Evolutionary conservation across 2,329 filamentous ascomycete species (phyloP).

Genomic region (Cadophora luteo-olivacea): DNA sequence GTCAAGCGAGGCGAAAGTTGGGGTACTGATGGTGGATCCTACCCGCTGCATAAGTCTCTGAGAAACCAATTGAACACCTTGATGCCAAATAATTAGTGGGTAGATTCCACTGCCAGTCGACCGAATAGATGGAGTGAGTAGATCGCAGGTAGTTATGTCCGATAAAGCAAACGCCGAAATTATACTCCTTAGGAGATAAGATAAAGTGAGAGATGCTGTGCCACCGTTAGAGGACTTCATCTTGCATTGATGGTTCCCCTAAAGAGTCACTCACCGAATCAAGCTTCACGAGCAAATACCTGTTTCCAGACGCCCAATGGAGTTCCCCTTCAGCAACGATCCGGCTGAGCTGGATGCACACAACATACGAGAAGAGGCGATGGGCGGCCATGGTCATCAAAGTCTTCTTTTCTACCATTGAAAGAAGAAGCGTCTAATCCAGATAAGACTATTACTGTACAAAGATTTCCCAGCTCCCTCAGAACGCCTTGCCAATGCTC

Average conservation of each 20-base stretch:
- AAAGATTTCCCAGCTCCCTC: constrained; percentile 18
- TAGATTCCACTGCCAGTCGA: too few relatives aligned
- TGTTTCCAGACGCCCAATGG: not conserved
- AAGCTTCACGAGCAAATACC: too few relatives aligned
- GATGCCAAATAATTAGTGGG: too few relatives aligned
- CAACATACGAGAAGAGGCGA: not conserved
- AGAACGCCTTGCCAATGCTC: constrained; percentile 35
- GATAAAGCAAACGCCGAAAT: not conserved
- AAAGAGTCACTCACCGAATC: not conserved
- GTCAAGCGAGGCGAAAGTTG: too few relatives aligned
- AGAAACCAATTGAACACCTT: too few relatives aligned
- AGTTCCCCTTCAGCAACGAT: not conserved
- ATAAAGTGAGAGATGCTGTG: not conserved
- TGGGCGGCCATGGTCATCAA: constrained; percentile 1
- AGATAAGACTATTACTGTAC: constrained; percentile 21
- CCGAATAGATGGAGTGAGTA: too few relatives aligned
- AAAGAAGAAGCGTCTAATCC: not conserved
- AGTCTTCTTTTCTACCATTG: constrained; percentile 9
- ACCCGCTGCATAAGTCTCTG: too few relatives aligned
- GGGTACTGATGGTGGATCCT: too few relatives aligned
- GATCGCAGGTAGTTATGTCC: too few relatives aligned
- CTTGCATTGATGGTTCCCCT: not conserved
- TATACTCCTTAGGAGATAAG: not conserved
- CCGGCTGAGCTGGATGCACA: not conserved
- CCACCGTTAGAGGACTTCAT: not conserved